Evolutionary conservation across 2,329 filamentous ascomycete genomes (phyloP).

Genomic region (Scedosporium aurantiacum): DNA sequence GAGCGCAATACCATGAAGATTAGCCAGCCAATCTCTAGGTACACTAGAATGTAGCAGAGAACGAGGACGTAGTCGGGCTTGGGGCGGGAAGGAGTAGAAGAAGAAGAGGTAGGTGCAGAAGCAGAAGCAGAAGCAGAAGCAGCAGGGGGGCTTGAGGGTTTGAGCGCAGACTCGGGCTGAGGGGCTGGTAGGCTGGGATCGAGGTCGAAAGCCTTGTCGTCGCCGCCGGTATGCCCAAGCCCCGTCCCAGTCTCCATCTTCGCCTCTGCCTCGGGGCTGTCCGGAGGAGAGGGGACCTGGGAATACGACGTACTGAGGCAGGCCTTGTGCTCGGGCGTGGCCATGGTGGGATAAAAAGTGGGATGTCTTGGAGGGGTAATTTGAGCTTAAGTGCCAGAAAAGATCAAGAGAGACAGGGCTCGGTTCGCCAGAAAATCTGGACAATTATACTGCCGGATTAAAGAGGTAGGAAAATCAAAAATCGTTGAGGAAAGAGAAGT

Average conservation of each 20-base stretch:
- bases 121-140: neutral
- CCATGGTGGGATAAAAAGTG: slow-evolving; percentile 25
- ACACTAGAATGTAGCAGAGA: slow-evolving; percentile 40
- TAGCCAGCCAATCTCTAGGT: slow-evolving; percentile 49
- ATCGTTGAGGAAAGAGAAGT: slow-evolving; percentile 2
- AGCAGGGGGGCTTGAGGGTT: neutral
- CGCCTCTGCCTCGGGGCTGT: slow-evolving; percentile 2
- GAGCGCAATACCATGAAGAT: slow-evolving; percentile 41
- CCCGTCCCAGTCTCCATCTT: neutral
- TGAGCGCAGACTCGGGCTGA: neutral
- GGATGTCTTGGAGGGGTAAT: neutral
- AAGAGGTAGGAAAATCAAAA: neutral
- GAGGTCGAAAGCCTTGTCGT: neutral
- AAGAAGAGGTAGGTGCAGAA: too few species aligned
- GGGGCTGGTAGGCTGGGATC: neutral
- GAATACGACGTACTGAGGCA: slow-evolving; percentile 46
- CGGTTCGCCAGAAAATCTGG: neutral
- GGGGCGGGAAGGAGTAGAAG: neutral
- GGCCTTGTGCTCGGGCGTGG: slow-evolving; percentile 47
- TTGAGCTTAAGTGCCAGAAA: neutral
- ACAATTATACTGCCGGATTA: neutral
- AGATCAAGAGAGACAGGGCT: neutral
- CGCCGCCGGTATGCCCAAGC: neutral
- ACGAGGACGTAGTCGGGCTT: slow-evolving; percentile 29
- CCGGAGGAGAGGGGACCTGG: slow-evolving; percentile 15